These are phyloP conservation scores for Hamiltosporidium magnivora DNA, from an alignment of 371 early-diverging fungal genomes.

Conservation along the genomic window DNA sequence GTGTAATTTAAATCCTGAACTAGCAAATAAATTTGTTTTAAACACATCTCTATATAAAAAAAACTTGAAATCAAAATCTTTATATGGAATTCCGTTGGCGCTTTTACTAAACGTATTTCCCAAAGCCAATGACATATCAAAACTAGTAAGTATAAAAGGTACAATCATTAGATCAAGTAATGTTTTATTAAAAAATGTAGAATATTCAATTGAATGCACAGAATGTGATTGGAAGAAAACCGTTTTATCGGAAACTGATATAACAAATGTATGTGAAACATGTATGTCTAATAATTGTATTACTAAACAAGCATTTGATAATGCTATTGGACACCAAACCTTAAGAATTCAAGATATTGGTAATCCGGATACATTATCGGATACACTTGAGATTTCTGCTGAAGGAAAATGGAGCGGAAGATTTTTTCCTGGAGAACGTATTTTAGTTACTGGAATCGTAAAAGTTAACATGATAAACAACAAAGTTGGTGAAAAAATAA, in stretches of 20 bases:
- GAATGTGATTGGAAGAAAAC: conserved; percentile 15
- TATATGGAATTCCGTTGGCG: conserved; percentile 26
- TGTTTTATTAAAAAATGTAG: conserved; percentile 35
- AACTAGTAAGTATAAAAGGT: conserved; percentile 41
- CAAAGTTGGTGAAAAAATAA: neutral
- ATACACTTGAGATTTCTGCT: conserved; percentile 25
- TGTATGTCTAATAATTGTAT: neutral
- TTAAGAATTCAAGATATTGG: conserved; percentile 47
- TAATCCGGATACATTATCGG: conserved; percentile 24
- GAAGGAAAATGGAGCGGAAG: conserved; percentile 31
- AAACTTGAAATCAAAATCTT: neutral
- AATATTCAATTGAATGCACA: conserved; percentile 22
- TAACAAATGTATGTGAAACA: neutral
- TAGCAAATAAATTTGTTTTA: too few relatives aligned
- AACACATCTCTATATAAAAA: too few relatives aligned
- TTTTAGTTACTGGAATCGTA: conserved; percentile 78
- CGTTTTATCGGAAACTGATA: too few relatives aligned
- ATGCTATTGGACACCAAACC: conserved; percentile 31
- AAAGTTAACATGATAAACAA: neutral
- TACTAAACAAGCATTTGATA: conserved; percentile 10
- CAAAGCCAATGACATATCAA: conserved; percentile 23
- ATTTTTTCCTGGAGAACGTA: conserved; percentile 80
- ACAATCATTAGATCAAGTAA: conserved; percentile 41
- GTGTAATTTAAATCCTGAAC: too few relatives aligned
- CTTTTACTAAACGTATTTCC: conserved; percentile 30